These are phyloP conservation scores for Dactylis glomerata DNA, from an alignment of 176 grass and related monocot species.

Conservation along the genomic window DNA sequence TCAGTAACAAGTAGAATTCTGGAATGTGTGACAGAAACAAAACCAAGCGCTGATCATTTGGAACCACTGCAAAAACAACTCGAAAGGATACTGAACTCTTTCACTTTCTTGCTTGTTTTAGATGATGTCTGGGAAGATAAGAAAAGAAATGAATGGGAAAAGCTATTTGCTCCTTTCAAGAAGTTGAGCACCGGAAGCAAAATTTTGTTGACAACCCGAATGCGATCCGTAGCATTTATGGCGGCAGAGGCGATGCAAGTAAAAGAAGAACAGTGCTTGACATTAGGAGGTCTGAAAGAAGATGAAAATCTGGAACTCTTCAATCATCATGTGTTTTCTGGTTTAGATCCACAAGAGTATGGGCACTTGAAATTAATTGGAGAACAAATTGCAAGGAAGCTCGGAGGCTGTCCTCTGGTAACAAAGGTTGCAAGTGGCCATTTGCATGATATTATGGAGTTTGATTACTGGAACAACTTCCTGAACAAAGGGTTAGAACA, in stretches of 20 bases:
- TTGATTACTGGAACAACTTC: constrained; percentile 31
- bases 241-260: not conserved
- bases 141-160: no score
- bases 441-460: constrained; percentile 12
- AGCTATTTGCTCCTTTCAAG: no score
- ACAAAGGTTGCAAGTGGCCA: constrained; percentile 37
- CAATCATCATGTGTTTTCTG: constrained; percentile 36
- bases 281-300: constrained; percentile 22
- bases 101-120: no score
- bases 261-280: not conserved
- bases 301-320: constrained; percentile 1
- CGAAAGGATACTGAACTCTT: no score
- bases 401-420: constrained; percentile 49
- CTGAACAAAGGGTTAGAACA: not conserved
- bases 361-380: constrained; percentile 19
- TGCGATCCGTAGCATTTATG: not conserved
- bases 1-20: no score
- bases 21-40: no score
- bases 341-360: constrained; percentile 21
- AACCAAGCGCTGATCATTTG: no score
- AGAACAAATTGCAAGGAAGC: constrained; percentile 28
- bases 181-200: constrained; percentile 14
- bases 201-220: constrained; percentile 49
- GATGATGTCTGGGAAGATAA: no score
- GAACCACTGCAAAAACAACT: no score